Evolutionary conservation across 2,329 filamentous ascomycete species (phyloP).

Genomic region (Metarhizium sp.): DNA sequence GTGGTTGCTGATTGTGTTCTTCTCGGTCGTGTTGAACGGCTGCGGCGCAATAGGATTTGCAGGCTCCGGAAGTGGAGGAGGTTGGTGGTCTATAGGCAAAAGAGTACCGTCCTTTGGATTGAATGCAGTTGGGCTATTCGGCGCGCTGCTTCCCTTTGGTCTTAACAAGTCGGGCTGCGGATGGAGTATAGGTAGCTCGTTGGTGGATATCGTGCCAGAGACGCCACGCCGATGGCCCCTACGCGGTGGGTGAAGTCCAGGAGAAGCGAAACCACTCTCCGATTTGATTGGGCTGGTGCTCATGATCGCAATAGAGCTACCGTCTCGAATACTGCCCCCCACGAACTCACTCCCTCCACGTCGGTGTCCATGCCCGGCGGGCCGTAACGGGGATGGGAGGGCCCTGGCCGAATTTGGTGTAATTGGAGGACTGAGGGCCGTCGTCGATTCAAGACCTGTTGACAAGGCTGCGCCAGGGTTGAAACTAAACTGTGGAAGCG

Average conservation of each 20-base stretch:
- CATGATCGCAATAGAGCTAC: conserved; percentile 50
- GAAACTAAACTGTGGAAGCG: conserved; percentile 46
- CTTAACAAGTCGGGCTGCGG: conserved; percentile 42
- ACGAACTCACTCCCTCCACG: conserved; percentile 82
- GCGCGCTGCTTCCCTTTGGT: conserved; percentile 52
- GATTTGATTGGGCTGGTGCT: conserved; percentile 62
- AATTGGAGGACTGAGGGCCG: conserved; percentile 44
- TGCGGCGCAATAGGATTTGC: neutral
- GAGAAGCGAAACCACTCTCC: conserved; percentile 47
- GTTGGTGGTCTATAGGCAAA: conserved; percentile 13
- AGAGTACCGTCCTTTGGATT: conserved; percentile 14
- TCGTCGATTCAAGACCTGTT: conserved; percentile 20
- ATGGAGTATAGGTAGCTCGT: conserved; percentile 67
- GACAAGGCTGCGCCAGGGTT: conserved; percentile 36
- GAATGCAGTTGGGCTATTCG: conserved; percentile 47
- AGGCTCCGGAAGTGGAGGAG: conserved; percentile 6
- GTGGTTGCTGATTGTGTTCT: conserved; percentile 1
- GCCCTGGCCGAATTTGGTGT: conserved; percentile 42
- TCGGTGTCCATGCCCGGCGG: conserved; percentile 62
- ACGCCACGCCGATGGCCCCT: conserved; percentile 60
- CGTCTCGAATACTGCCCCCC: conserved; percentile 56
- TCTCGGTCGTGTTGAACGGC: neutral
- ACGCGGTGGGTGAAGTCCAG: conserved; percentile 43
- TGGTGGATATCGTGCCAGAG: conserved; percentile 75
- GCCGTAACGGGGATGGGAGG: conserved; percentile 46